These are phyloP conservation scores for Grifola frondosa DNA, from an alignment of 1,284 basidiomycete genomes.

Conservation along the genomic window DNA sequence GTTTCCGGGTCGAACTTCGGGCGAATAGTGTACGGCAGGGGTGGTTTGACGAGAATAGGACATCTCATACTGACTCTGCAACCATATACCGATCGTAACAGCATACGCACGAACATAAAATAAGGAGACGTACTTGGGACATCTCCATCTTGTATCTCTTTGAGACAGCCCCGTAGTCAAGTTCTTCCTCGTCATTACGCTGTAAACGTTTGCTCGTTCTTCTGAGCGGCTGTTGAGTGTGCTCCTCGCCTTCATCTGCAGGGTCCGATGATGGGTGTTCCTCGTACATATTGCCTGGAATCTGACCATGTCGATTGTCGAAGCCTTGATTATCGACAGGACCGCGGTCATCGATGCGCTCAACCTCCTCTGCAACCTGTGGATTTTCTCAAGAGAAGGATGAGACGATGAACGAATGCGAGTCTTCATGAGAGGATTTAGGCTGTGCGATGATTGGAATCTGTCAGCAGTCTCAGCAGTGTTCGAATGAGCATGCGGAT, in stretches of 20 bases:
- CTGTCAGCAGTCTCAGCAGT: slow-evolving; percentile 1
- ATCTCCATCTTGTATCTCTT: slow-evolving; percentile 24
- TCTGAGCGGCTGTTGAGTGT: slow-evolving; percentile 11
- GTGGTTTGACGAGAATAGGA: slow-evolving; percentile 12
- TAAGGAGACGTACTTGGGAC: slow-evolving; percentile 7
- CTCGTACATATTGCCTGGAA: too few species aligned
- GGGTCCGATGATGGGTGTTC: neutral
- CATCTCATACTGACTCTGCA: slow-evolving; percentile 11
- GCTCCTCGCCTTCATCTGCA: slow-evolving; percentile 2
- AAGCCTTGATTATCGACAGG: too few species aligned
- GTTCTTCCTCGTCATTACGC: slow-evolving; percentile 16
- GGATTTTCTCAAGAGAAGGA: slow-evolving; percentile 25
- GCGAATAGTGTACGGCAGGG: slow-evolving; percentile 3
- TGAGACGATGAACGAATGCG: slow-evolving; percentile 20
- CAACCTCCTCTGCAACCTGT: slow-evolving; percentile 22
- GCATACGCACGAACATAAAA: too few species aligned
- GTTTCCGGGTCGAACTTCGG: slow-evolving; percentile 1
- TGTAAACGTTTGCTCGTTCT: slow-evolving; percentile 21
- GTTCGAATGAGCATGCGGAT: slow-evolving; percentile 8
- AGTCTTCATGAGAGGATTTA: slow-evolving; percentile 4
- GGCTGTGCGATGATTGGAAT: slow-evolving; percentile 6
- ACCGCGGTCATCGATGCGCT: too few species aligned
- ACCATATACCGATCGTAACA: slow-evolving; percentile 2
- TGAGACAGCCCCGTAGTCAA: slow-evolving; percentile 16
- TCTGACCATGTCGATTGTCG: too few species aligned